These are phyloP conservation scores for Crotalaria pallida DNA, from an alignment of 306 rosid species.

Conservation along the genomic window DNA sequence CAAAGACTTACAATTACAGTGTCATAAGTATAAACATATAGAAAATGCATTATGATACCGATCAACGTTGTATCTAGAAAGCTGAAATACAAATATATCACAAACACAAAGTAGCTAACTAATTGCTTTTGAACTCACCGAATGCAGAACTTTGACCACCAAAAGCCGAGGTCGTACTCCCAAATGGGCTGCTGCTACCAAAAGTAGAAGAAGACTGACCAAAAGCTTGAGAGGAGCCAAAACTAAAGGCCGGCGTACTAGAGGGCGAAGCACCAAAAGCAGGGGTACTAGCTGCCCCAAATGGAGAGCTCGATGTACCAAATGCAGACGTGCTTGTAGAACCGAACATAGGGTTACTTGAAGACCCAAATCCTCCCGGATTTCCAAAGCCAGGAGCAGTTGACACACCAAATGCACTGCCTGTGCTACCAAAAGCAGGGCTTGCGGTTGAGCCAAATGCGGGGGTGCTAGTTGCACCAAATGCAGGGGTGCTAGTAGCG, in stretches of 20 bases:
- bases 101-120: slow-evolving; percentile 6
- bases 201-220: slow-evolving; percentile 72
- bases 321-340: slow-evolving; percentile 47
- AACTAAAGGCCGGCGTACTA: slow-evolving; percentile 63
- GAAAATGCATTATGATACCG: background rate
- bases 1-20: background rate
- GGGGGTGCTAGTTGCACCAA: slow-evolving; percentile 47
- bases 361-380: slow-evolving; percentile 69
- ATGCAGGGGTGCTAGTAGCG: slow-evolving; percentile 34
- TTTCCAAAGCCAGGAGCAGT: slow-evolving; percentile 64
- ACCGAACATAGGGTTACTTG: slow-evolving; percentile 55
- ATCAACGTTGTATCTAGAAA: background rate
- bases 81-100: slow-evolving; percentile 17
- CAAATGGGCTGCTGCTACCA: slow-evolving; percentile 71
- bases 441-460: slow-evolving; percentile 65
- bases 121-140: slow-evolving; percentile 46
- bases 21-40: background rate
- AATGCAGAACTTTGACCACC: slow-evolving; percentile 78
- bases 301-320: slow-evolving; percentile 50
- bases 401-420: slow-evolving; percentile 53
- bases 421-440: slow-evolving; percentile 65
- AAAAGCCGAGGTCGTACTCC: slow-evolving; percentile 55
- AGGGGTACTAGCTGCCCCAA: slow-evolving; percentile 61
- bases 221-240: slow-evolving; percentile 55
- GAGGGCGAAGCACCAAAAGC: slow-evolving; percentile 61